These are phyloP conservation scores for Cyclocybe cylindracea DNA, from an alignment of 768 basidiomycete species.

Conservation along the genomic window DNA sequence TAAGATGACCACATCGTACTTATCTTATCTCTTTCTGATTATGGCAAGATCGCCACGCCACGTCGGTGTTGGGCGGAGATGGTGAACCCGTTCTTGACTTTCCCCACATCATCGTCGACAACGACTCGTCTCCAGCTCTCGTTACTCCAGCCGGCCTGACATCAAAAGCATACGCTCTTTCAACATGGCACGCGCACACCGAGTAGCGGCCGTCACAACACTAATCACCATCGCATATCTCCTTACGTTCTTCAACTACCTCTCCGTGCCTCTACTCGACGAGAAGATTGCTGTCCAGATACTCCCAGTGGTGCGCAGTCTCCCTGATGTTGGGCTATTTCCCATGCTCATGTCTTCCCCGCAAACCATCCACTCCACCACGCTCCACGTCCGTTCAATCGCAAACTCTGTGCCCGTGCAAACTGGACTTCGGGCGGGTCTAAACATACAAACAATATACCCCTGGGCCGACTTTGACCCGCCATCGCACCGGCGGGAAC, in stretches of 20 bases:
- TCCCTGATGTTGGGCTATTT: neutral
- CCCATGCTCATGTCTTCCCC: neutral
- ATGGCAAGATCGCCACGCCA: neutral
- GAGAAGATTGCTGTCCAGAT: slow-evolving; percentile 46
- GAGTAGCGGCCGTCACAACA: slow-evolving; percentile 47
- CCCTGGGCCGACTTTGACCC: too few species aligned
- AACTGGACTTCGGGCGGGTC: neutral
- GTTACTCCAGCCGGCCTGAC: slow-evolving; percentile 11
- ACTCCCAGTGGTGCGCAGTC: slow-evolving; percentile 57
- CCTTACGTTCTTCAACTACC: slow-evolving; percentile 52
- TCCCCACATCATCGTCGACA: too few species aligned
- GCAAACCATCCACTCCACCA: neutral
- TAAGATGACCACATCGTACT: neutral
- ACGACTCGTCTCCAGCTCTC: neutral
- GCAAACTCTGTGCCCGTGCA: neutral
- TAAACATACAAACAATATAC: too few species aligned
- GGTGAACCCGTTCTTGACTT: too few species aligned
- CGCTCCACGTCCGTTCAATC: neutral
- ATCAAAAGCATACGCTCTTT: neutral
- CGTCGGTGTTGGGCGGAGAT: neutral
- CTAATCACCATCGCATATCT: slow-evolving; percentile 51
- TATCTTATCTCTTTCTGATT: neutral
- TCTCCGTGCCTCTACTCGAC: slow-evolving; percentile 58
- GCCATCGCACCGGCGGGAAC: too few species aligned
- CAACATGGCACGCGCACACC: slow-evolving; percentile 63